Base-by-base conservation (phyloP, 2,329 filamentous ascomycete species). In the Bipolaris oryzae region DNA sequence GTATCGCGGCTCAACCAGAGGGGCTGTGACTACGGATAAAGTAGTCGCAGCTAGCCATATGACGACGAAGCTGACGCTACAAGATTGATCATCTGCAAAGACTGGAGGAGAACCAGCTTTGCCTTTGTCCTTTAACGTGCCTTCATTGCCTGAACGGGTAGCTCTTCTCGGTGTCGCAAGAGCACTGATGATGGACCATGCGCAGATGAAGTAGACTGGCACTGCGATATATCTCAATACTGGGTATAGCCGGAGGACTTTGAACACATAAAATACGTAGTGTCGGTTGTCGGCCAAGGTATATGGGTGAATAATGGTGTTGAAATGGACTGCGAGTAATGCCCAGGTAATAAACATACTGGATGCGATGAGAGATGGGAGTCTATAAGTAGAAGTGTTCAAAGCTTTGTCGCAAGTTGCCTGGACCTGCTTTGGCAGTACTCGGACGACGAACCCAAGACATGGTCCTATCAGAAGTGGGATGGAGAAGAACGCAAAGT, bases 191-290 rank as follows among this genome's bases (percentile, higher is more conserved):
- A 85, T 84, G 11, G 89, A 76, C 84, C 87, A 94, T 7, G 84
- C 87, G 67, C 86, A 88, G 15, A 86, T 10, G 2, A 89, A 83
- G 75, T 99, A 98, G 1, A 89, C 78, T 0, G 88, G 81, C 0
- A 89, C 84, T 1, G 90, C 87, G 0, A 83, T 76, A 66, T 92
- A 92, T 34, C 88, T 88, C 49, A 91, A 77, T 16, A 80, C 76
- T 1, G 81, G 79, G 39, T 90, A 85, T 5, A 82, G 83, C 2
- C 89, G 84, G 35, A 98, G 88, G 5, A 89, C 88, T 1, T 92
- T 88, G 80, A 99, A 99, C 58, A 96, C 81, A 78, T 99, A 99
- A 76, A 99, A 99, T 74, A 96, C 89, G 79, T 96, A 99, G 75
- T 99, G 95, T 2, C 95, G 84, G 76, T 99, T 99, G 76, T 99